A percentile compares a stretch with the other conserved stretches of the same genome.
These are phyloP conservation scores for Phyllosticta ampelicida DNA, from an alignment of 2,329 filamentous ascomycete species.

Conservation along the genomic window DNA sequence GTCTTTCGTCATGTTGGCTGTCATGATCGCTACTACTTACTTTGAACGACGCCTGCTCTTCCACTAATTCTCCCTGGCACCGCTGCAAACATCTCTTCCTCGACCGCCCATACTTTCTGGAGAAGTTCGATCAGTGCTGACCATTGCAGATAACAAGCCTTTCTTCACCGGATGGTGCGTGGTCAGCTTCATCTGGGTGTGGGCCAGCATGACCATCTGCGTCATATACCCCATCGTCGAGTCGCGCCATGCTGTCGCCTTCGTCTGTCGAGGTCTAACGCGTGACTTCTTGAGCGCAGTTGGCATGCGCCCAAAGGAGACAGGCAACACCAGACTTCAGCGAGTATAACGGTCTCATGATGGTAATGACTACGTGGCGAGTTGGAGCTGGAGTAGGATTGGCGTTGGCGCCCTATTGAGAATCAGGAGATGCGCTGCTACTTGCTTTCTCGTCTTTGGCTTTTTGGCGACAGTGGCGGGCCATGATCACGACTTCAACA, in stretches of 20 bases:
- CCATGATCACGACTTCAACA: too few relatives aligned
- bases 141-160: constrained; percentile 5
- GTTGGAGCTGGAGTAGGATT: too few relatives aligned
- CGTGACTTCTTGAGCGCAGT: neutral
- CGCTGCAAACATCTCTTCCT: neutral
- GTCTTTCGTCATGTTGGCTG: neutral
- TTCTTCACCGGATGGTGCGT: constrained; percentile 32
- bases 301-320: neutral
- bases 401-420: too few relatives aligned
- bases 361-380: neutral
- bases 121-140: neutral
- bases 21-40: too few relatives aligned
- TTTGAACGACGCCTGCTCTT: too few relatives aligned
- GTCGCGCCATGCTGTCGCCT: constrained; percentile 1
- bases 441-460: too few relatives aligned
- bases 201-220: constrained; percentile 27
- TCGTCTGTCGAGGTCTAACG: neutral
- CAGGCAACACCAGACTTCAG: neutral
- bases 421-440: too few relatives aligned
- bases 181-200: constrained; percentile 33
- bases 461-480: too few relatives aligned
- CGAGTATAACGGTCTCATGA: neutral
- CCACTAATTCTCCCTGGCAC: neutral
- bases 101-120: too few relatives aligned
- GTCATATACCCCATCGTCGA: constrained; percentile 32